Evolutionary conservation across 495 filamentous ascomycete genomes (phyloP), one percentile per base, ranked within the genome.

Genomic region (Penicillium simplicissimum): DNA sequence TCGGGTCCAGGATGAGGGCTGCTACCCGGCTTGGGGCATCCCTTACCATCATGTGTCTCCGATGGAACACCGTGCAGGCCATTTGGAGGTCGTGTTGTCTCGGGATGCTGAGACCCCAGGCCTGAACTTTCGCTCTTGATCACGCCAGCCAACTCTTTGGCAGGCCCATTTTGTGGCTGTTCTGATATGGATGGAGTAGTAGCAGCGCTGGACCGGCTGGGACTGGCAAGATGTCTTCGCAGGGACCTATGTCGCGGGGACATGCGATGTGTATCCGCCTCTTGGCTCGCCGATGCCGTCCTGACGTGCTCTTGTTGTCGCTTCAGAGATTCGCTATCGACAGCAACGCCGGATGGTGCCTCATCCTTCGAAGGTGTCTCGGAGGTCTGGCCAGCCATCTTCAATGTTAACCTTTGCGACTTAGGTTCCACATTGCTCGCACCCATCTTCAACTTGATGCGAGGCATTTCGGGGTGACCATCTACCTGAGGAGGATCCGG

Each of bases 371-470:
- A 67, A 43, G 61, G 31, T 8, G 67, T 68, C 48, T 74, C 71
- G 33, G 70, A 58, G 47, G 68, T 73, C 63, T 75, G 76, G 25
- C 63, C 70, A 64, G 79, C 71, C 61, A 79, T 71, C 59, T 74
- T 77, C 56, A 80, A 60, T 5, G 68, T 79, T 52, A 79, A 69
- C 59, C 67, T 76, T 57, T 72, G 70, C 45, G 57, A 40, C 34
- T 68, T 69, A n/a, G 83, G 82, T 35, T 85, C 85, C 25, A 86
- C 83, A 49, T 84, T 84, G 19, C 76, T 81, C 5, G 80, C 73
- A 23, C 81, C 74, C 65, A 92, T 77, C 71, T 91, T 92, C 36
- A 95, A 78, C 65, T 90, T 93, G 62, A 96, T 71, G 34, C 72
- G 67, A 69, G 68, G 67, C 56, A 48, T 60, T 34, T 64, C 61